Base-by-base conservation (phyloP, 768 basidiomycete genomes). In the Tylopilus plumbeoviolaceoides region DNA sequence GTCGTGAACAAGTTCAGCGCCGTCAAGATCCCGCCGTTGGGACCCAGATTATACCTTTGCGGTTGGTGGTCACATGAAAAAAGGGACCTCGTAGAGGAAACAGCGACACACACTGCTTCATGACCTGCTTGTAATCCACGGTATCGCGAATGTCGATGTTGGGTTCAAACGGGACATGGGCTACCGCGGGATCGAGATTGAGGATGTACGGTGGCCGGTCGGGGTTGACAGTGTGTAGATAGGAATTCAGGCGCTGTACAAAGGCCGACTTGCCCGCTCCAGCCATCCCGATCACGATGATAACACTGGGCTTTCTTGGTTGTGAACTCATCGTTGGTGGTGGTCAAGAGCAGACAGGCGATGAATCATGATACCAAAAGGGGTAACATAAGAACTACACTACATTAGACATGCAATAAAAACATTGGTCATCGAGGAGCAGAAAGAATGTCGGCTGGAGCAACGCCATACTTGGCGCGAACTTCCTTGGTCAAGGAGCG, bases 61-160 rank as follows among this genome's bases (percentile, higher is more conserved):
- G 27, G 55, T 58, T 27, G 30, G 53, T 47, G 60, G 25, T 61
- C 50, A 49, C 55, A 57, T 50, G 40, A 47, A 51, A 51, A 55
- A 49, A 47, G 18, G 53, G 35, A 39, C 17, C 41, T 30, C 53
- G 30, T 40, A 43, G 51, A 56, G 55, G 61, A 60, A 64, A 67
- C 49, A 54, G 63, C 63, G 61, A 85, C 87, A 77, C 78, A 77
- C 77, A 97, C 93, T 98, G 94, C 81, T 97, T 95, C 97, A 99
- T 99, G 61, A 99, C 95, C 72, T 99, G 89, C 58, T 88, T 83
- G 71, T 98, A 99, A 68, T 98, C 89, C 20, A 99, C 85, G 11
- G 97, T 99, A 70, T 99, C 97, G 56, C 97, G 75, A 47, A 99
- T 98, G 69, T 99, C 97, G 55, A 99, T 98, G 68, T 98, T 98